phyloP scores from a whole-genome alignment of 371 early-diverging fungal genomes.

The Amoeboaphelidium protococcarum region DNA sequence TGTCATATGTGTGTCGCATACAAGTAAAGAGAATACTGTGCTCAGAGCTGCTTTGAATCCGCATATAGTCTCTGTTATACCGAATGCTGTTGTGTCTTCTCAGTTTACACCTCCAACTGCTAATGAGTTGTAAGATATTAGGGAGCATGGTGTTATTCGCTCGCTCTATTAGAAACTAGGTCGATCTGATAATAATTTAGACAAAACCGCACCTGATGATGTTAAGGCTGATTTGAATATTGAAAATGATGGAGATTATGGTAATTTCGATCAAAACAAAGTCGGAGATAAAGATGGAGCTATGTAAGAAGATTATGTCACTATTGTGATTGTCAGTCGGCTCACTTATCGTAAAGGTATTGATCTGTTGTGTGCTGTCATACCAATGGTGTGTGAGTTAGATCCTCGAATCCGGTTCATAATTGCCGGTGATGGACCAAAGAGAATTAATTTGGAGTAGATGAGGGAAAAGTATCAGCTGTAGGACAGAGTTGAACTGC shows the following conservation, averaged over 20 bases:
- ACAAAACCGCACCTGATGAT: no score
- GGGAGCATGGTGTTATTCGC: no score
- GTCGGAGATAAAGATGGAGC: no score
- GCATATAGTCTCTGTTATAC: constrained; percentile 81
- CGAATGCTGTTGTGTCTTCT: constrained; percentile 85
- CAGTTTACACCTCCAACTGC: constrained; percentile 64
- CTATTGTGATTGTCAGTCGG: constrained; percentile 76
- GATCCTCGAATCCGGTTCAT: constrained; percentile 61
- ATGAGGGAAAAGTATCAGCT: constrained; percentile 81
- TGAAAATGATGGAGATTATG: no score
- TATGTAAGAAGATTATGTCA: constrained; percentile 23
- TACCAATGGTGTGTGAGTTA: constrained; percentile 74
- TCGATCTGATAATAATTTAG: no score
- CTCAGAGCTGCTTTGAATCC: constrained; percentile 72
- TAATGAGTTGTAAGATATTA: no score
- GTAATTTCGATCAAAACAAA: no score
- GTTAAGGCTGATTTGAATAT: no score
- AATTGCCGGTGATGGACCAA: constrained; percentile 90
- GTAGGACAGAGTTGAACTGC: constrained; percentile 70
- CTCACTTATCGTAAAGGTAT: constrained; percentile 92
- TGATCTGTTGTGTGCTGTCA: constrained; percentile 67
- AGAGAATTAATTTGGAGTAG: constrained; percentile 84
- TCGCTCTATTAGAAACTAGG: no score
- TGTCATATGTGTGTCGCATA: constrained; percentile 95
- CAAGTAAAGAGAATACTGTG: constrained; percentile 93